These are phyloP conservation scores for Lipomyces kockii DNA, from an alignment of 805 yeast species.

Conservation along the genomic window DNA sequence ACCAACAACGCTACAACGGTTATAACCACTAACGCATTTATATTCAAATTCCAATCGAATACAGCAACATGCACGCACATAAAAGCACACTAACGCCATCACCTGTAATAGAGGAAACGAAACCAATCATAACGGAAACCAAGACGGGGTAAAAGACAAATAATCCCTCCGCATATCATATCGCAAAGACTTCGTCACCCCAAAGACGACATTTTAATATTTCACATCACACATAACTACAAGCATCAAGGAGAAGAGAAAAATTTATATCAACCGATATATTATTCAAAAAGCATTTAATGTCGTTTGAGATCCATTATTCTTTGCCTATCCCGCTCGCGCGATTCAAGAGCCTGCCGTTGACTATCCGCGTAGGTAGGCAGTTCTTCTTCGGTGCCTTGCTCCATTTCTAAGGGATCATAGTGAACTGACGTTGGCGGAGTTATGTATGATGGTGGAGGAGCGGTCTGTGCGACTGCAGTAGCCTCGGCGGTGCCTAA, in stretches of 20 bases:
- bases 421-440: not conserved
- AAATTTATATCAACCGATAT: no score
- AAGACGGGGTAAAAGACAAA: no score
- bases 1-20: no score
- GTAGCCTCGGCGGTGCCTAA: not conserved
- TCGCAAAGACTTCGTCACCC: no score
- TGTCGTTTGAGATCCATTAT: constrained; percentile 25
- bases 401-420: constrained; percentile 5
- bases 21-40: no score
- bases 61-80: no score
- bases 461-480: not conserved
- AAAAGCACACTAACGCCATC: no score
- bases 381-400: constrained; percentile 18
- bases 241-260: not conserved
- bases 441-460: not conserved
- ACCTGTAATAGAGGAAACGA: no score
- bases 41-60: no score
- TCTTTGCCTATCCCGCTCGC: constrained; percentile 23
- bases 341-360: constrained; percentile 22
- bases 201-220: no score
- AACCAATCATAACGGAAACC: no score
- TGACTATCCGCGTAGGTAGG: constrained; percentile 31
- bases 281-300: not conserved
- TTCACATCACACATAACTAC: not conserved
- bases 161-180: no score